Evolutionary conservation across 225 moss, liverwort and hornwort species (phyloP).

Genomic region (Physcomitrium patens): DNA sequence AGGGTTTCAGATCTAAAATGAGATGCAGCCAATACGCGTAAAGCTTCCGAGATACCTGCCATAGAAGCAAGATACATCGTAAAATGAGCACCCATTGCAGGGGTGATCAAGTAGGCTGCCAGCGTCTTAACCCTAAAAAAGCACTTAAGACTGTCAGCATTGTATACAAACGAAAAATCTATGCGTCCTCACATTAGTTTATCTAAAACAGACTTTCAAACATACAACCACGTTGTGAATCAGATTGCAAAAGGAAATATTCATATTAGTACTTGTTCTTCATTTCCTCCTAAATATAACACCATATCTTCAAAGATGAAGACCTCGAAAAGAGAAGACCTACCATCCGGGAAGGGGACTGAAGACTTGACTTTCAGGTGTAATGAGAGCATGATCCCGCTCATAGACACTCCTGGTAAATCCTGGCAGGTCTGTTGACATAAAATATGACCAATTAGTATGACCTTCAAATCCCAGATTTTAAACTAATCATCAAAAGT

Average conservation of each 20-base stretch:
- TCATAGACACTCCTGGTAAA: conserved; percentile 92
- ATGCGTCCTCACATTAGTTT: no score
- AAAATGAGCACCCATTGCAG: conserved; percentile 98
- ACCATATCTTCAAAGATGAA: not conserved
- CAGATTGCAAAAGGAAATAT: not conserved
- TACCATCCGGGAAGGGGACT: conserved; percentile 91
- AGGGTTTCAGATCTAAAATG: not conserved
- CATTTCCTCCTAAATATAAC: no score
- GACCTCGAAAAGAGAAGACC: not conserved
- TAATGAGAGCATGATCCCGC: conserved; percentile 93
- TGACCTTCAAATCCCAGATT: not conserved
- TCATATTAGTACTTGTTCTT: no score
- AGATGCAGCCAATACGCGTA: not conserved
- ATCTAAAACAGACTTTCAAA: not conserved
- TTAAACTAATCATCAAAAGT: not conserved
- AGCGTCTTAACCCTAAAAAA: conserved; percentile 71
- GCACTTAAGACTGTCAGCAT: not conserved
- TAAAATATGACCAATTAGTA: conserved; percentile 5
- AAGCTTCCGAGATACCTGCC: conserved; percentile 56
- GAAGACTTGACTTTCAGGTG: conserved; percentile 96
- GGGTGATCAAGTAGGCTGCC: conserved; percentile 88
- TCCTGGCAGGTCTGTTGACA: conserved; percentile 82
- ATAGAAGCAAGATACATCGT: conserved; percentile 96
- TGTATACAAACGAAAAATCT: not conserved
- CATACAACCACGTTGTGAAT: not conserved